phyloP scores from a whole-genome alignment of 345 rosid genomes.

The Conringia planisiliqua region DNA sequence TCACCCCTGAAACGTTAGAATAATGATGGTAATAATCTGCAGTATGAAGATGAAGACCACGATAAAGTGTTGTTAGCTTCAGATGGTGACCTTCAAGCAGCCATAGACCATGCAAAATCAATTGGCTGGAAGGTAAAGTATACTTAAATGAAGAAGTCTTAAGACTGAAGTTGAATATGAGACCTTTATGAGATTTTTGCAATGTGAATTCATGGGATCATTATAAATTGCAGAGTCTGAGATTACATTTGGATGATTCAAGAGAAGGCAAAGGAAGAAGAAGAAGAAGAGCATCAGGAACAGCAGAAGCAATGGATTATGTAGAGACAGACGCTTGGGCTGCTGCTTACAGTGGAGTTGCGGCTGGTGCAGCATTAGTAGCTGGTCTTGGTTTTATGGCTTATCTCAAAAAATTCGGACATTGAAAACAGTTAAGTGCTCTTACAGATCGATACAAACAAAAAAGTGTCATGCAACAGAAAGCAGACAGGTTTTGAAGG shows the following conservation, averaged over 20 bases:
- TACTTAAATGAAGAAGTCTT: not conserved
- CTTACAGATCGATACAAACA: conserved; percentile 9
- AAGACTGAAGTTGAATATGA: not conserved
- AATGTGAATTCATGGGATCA: not conserved
- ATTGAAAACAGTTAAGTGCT: conserved; percentile 22
- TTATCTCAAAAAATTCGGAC: conserved; percentile 63
- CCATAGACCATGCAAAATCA: conserved; percentile 89
- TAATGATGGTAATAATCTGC: conserved; percentile 15
- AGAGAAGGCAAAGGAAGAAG: conserved; percentile 40
- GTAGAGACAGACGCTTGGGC: conserved; percentile 81
- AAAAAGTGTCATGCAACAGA: conserved; percentile 4
- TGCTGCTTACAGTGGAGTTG: conserved; percentile 77
- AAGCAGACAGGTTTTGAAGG: conserved; percentile 3
- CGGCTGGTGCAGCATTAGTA: conserved; percentile 89
- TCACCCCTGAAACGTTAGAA: conserved; percentile 8
- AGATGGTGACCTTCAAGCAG: conserved; percentile 76
- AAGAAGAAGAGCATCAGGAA: conserved; percentile 37
- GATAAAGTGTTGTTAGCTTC: conserved; percentile 91
- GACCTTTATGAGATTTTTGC: not conserved
- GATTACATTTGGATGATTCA: conserved; percentile 80
- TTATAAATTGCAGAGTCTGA: conserved; percentile 61
- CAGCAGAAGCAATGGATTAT: conserved; percentile 57
- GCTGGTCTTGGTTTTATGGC: conserved; percentile 89
- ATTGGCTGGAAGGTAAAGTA: conserved; percentile 83
- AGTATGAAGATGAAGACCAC: conserved; percentile 98